Evolutionary conservation across 139 green algal species (phyloP).

Genomic region (Chlorokybus atmophyticus): DNA sequence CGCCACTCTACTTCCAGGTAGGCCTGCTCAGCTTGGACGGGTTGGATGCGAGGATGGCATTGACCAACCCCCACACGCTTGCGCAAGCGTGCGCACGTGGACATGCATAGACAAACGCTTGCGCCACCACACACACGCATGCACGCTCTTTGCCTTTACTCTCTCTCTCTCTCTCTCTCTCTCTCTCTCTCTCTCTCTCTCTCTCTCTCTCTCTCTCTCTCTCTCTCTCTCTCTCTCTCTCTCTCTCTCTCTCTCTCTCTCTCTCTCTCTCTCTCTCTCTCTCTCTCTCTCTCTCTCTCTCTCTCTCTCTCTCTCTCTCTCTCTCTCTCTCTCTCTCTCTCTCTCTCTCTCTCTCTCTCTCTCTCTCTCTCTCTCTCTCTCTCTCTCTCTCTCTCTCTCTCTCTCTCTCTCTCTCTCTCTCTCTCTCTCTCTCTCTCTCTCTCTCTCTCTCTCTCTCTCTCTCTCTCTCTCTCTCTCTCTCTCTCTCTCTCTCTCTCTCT

Average conservation of each 20-base stretch:
- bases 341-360: constrained; percentile 10
- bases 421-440: constrained; percentile 10
- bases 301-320: constrained; percentile 10
- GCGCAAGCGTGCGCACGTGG: too few species aligned
- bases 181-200: not conserved
- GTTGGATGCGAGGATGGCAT: too few species aligned
- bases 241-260: not conserved
- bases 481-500: constrained; percentile 10
- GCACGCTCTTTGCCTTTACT: not conserved
- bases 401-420: constrained; percentile 10
- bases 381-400: constrained; percentile 10
- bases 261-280: constrained; percentile 10
- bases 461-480: constrained; percentile 10
- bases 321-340: constrained; percentile 10
- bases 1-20: too few species aligned
- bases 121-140: too few species aligned
- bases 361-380: constrained; percentile 10
- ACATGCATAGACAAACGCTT: too few species aligned
- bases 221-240: not conserved
- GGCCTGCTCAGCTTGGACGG: too few species aligned
- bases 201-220: not conserved
- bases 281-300: constrained; percentile 10
- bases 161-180: not conserved
- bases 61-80: too few species aligned
- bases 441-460: constrained; percentile 10